Evolutionary conservation across 768 basidiomycete species (phyloP).

Genomic region (Tephrocybe rancida): DNA sequence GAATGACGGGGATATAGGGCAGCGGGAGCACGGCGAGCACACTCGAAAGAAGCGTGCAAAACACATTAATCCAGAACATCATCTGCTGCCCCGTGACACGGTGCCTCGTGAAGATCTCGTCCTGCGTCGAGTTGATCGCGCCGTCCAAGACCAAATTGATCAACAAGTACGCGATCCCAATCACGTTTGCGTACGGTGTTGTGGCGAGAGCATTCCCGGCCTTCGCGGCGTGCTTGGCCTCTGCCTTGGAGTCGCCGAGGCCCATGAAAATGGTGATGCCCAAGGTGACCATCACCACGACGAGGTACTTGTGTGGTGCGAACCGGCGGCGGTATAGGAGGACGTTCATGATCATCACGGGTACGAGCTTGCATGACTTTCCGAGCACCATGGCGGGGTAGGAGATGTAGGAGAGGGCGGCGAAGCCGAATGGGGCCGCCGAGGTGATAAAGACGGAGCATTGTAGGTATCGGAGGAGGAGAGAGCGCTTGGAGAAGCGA

Average conservation of each 20-base stretch:
- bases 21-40: conserved; percentile 74
- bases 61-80: conserved; percentile 98
- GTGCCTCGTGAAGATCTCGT: conserved; percentile 88
- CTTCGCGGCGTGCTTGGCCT: conserved; percentile 38
- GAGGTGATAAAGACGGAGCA: conserved; percentile 86
- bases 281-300: conserved; percentile 88
- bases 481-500: conserved; percentile 41
- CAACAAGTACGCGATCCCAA: conserved; percentile 76
- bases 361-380: conserved; percentile 98
- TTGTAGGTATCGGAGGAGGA: conserved; percentile 79
- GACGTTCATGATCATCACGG: conserved; percentile 98
- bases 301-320: conserved; percentile 92
- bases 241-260: conserved; percentile 63
- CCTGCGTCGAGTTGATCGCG: conserved; percentile 93
- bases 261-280: conserved; percentile 97
- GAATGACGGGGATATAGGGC: conserved; percentile 81
- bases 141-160: conserved; percentile 93
- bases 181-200: conserved; percentile 57
- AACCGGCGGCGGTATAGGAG: conserved; percentile 92
- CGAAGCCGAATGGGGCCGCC: conserved; percentile 96
- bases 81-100: conserved; percentile 89
- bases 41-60: conserved; percentile 75
- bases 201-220: conserved; percentile 30
- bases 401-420: conserved; percentile 91
- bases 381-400: conserved; percentile 99